Base-by-base conservation (phyloP, 371 early-diverging fungal species). In the Nosema bombycis region DNA sequence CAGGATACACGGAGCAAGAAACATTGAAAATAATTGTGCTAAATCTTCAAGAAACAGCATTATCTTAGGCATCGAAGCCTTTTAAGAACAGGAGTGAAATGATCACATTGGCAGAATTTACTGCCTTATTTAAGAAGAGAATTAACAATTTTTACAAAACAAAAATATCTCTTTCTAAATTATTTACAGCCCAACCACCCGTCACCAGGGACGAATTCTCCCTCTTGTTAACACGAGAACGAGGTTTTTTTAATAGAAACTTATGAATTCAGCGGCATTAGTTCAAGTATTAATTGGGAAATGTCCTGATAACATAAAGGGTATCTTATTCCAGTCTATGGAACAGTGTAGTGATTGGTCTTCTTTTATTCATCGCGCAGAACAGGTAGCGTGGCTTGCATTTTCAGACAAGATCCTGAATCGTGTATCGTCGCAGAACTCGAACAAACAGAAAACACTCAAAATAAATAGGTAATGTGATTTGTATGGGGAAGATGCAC, bases 321-420 rank as follows among this genome's bases (percentile, higher is more conserved):
- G 6, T 2, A 6, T 62, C 23, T 28, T 62, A 4, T 62, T 24
- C 63, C 32, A 62, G 28, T 26, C 28, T 32, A 24, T 28, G 10
- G 6, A 24, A 26, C 15, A 15, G 6, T 23, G 21, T 23, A 34
- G 37, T 12, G 15, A 21, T 12, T 66, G 36, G 66, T 23, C 32
- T 23, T 24, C 46, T n/a, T 66, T 66, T 38, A 2, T 66, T n/a
- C 28, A 66, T 36, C 32, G 36, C 23, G 66, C 66, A 12, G 66
- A 66, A 34, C 21, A 66, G 18, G 6, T 24, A 2, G 66, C 66
- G 1, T 66, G 66, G 66, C 28, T 66, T 33, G 34, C 33, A 34
- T 66, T 66, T 23, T 37, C 66, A 24, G 66, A 66, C 2, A 66
- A 37, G 29, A 14, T 14, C 14, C 2, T 63, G 6, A 28, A 63